phyloP scores from a whole-genome alignment of 2,329 filamentous ascomycete species.

The Arthrobotrys conoides region DNA sequence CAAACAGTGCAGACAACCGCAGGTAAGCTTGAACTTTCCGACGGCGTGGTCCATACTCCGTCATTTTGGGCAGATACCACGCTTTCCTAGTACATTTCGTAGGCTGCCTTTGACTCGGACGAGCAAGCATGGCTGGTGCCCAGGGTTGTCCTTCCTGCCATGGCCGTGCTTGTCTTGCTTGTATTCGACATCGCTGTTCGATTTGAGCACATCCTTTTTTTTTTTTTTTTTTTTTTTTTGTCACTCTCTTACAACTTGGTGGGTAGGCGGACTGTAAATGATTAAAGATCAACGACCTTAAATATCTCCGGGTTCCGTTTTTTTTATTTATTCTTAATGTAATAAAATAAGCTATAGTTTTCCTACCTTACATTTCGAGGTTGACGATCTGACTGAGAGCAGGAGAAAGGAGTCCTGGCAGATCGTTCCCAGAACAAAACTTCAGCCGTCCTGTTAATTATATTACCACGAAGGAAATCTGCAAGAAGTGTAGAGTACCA shows the following conservation, averaged over 20 bases:
- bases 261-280: slow-evolving; percentile 38
- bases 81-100: slow-evolving; percentile 29
- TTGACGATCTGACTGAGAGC: slow-evolving; percentile 54
- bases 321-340: slow-evolving; percentile 53
- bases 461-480: slow-evolving; percentile 55
- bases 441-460: slow-evolving; percentile 55
- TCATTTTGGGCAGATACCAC: slow-evolving; percentile 39
- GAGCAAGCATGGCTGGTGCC: slow-evolving; percentile 48
- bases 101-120: slow-evolving; percentile 57
- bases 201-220: slow-evolving; percentile 33
- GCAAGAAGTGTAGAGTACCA: slow-evolving; percentile 20
- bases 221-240: not conserved
- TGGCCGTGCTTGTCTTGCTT: slow-evolving; percentile 46
- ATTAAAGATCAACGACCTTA: slow-evolving; percentile 61
- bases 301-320: slow-evolving; percentile 61
- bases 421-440: slow-evolving; percentile 47
- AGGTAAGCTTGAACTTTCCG: slow-evolving; percentile 45
- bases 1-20: slow-evolving; percentile 59
- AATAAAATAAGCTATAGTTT: slow-evolving; percentile 52
- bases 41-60: slow-evolving; percentile 28
- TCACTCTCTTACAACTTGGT: slow-evolving; percentile 8
- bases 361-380: slow-evolving; percentile 53
- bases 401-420: slow-evolving; percentile 52
- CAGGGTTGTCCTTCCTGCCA: slow-evolving; percentile 47
- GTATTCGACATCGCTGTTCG: slow-evolving; percentile 41